Evolutionary conservation across 2,329 filamentous ascomycete genomes (phyloP), one percentile per base, ranked within the genome.

Genomic region (Verticillium longisporum): DNA sequence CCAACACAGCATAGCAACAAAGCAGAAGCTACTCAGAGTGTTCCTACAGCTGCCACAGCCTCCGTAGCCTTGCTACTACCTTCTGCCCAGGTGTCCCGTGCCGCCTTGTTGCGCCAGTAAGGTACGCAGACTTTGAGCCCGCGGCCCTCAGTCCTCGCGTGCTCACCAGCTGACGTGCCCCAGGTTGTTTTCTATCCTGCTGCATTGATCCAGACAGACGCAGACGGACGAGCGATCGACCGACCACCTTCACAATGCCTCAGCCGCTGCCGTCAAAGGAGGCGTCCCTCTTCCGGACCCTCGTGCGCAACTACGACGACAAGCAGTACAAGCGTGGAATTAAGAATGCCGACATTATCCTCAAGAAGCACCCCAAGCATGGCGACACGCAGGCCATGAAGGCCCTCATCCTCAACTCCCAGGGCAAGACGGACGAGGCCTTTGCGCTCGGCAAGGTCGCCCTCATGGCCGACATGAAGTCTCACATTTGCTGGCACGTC

Each of bases 331-430:
- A 98, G 80, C 80, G 83, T 64, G 94, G 94, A 74, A 83, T 99
- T 72, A 99, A 98, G 80, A 88, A 90, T 56, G 94, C 95, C 68
- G 95, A 99, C 74, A 91, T 97, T 77, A 97, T 99, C 73, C 87
- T 99, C 67, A 91, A 90, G 75, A 98, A 97, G 77, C 88, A 90
- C 72, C 91, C 94, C 53, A 95, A 92, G 70, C 95, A 99, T 88
- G 96, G 93, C 72, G 96, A 99, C 75, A 99, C 95, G 31, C 89
- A 96, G 78, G 96, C 95, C 60, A 99, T 99, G 95, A 99, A 99
- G 80, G 94, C 95, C 61, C 82, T 99, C 67, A 97, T 98, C 68
- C 86, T 98, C 76, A 98, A 96, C 75, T 89, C 90, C 55, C 89
- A 94, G 76, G 92, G 92, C 68, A 94, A 96, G 77, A 88, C 89